A percentile compares a stretch with the other conserved stretches of the same genome.
These are phyloP conservation scores for Inonotus obliquus DNA, from an alignment of 1,284 basidiomycete genomes.

Conservation along the genomic window DNA sequence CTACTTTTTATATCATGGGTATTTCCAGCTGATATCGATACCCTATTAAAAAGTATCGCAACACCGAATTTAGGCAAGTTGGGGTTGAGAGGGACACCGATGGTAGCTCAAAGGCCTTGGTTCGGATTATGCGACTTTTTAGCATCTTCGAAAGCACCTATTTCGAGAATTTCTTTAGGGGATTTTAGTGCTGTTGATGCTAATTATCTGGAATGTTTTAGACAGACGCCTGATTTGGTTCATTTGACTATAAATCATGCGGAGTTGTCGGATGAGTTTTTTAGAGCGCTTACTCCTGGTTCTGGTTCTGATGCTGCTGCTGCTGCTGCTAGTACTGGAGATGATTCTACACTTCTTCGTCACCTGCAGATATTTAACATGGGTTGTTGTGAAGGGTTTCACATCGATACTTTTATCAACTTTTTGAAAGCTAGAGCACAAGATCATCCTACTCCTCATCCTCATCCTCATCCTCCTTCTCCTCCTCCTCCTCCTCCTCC, in stretches of 20 bases:
- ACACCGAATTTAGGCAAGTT: slow-evolving; percentile 15
- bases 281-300: not conserved
- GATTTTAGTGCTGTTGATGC: slow-evolving; percentile 10
- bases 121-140: slow-evolving; percentile 5
- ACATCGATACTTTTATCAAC: not conserved
- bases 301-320: too few species aligned
- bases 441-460: too few species aligned
- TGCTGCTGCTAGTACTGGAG: too few species aligned
- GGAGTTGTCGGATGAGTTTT: not conserved
- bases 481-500: too few species aligned
- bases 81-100: slow-evolving; percentile 10
- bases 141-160: not conserved
- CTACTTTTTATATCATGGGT: slow-evolving; percentile 14
- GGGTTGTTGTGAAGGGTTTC: slow-evolving; percentile 12
- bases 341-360: slow-evolving; percentile 3
- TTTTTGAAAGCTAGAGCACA: slow-evolving; percentile 7
- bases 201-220: slow-evolving; percentile 3
- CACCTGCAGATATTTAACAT: slow-evolving; percentile 15
- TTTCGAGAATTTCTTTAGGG: slow-evolving; percentile 14
- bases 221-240: not conserved
- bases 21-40: slow-evolving; percentile 9
- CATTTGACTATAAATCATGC: slow-evolving; percentile 16
- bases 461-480: too few species aligned
- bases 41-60: slow-evolving; percentile 2
- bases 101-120: not conserved